Base-by-base conservation (phyloP, 441 rosid species). In the Lepidium campestre region DNA sequence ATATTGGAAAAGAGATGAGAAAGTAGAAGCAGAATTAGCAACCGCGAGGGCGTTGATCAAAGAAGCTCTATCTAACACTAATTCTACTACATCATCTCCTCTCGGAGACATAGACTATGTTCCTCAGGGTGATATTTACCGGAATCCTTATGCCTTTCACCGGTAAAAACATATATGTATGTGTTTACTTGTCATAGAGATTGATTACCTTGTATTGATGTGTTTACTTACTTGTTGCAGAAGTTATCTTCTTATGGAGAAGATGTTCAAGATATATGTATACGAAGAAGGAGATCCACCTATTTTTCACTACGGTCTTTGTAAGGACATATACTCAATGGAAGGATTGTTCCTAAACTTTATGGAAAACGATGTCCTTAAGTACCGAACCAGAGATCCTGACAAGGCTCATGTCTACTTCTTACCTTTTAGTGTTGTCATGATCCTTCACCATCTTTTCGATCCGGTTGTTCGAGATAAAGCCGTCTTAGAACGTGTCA, bases 201-300 rank as follows among this genome's bases (percentile, higher is more conserved):
- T 52, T 39, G 55, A 19, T 52, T 39, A 54, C 8, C 8, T 1
- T 34, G 45, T 12, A 27, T n/a, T 48, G 8, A 48, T 10, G 7
- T 49, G 17, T 39, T 20, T 17, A 18, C 44, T 20, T 17, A 18
- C 44, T 25, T 48, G 45, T 57, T 3, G 10, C 72, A 86, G 91
- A 79, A 86, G 91, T 58, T 84, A 86, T 57, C 68, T 82, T 31
- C 79, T 80, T 25, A 86, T 86, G 91, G 91, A 84, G 75, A 86
- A 72, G 8, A 72, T 73, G 10, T 84, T 86, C 77, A 84, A 78
- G 76, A 75, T 86, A 49, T 86, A 76, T 5, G 83, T 84, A 10
- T 86, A 86, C 10, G 71, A 70, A 64, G 89, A 86, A 72, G 91
- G 91, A 31, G 89, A 86, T 36, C 81, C 82, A n/a, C 91, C 91